Evolutionary conservation across 768 basidiomycete genomes (phyloP), one percentile per base, ranked within the genome.

Genomic region (Nidula microcarpa): DNA sequence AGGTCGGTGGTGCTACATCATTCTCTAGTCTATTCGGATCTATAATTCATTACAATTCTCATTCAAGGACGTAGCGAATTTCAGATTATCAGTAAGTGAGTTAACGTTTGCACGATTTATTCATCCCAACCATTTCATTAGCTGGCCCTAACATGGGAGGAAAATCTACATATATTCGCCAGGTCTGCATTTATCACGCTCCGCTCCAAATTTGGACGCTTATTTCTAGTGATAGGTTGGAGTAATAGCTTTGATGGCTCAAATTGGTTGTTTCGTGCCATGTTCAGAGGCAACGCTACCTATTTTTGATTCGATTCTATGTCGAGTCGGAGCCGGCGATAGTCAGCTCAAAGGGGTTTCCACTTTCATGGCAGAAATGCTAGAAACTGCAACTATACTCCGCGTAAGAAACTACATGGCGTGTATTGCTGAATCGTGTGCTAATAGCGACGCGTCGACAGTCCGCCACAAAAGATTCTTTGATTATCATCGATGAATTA

Each of bases 331-430:
- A 7, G 97, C 97, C 0, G 97, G 97, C 0, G 97, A 99, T 66
- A 95, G 91, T 66, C 96, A 98, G 65, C 73, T 98, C 44, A 98
- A 97, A 68, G 97, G 97, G 9, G 93, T 99, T 0, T 96, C 94
- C 23, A 99, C 96, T 0, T 99, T 99, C 68, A 98, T 98, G 96
- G 95, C 94, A 1, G 97, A 99, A 69, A 98, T 98, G 97, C 79
- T 99, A 32, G 97, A 99, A 68, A 98, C 95, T 0, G 95, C 97
- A 0, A 92, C 91, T 0, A 98, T 98, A 61, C 79, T 99, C 43
- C 81, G 88, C 61, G 93, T 92, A 36, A 32, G 84, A 37, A 45
- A 33, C n/a, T 47, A 13, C 6, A 17, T 3, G 8, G 3, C 43
- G 4, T 11, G 47, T 32, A 18, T 33, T 16, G 37, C 0, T 11